These are phyloP conservation scores for Sporothrix phasma DNA, from an alignment of 2,329 filamentous ascomycete species.

Conservation along the genomic window DNA sequence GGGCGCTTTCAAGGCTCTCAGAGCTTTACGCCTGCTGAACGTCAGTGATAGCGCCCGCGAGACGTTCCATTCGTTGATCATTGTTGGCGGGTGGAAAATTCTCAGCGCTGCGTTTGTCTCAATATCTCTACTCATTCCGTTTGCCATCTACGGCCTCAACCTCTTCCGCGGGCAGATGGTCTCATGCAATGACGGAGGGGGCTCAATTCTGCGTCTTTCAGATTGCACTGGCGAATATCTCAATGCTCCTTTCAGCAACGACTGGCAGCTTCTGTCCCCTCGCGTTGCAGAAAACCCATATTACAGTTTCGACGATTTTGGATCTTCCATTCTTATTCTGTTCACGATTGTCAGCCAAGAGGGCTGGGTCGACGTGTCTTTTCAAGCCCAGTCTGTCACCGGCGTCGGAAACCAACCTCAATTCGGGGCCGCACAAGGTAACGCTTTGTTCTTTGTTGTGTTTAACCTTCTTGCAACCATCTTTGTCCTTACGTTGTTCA, in stretches of 20 bases:
- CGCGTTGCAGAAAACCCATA: conserved; percentile 71
- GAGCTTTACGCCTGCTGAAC: conserved; percentile 83
- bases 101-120: conserved; percentile 88
- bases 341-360: conserved; percentile 99
- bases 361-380: conserved; percentile 93
- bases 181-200: conserved; percentile 63
- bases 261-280: conserved; percentile 76
- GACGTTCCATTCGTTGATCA: conserved; percentile 93
- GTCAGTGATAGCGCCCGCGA: conserved; percentile 92
- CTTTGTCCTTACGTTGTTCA: conserved; percentile 93
- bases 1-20: conserved; percentile 91
- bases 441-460: conserved; percentile 86
- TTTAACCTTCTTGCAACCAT: conserved; percentile 96
- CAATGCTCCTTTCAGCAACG: conserved; percentile 58
- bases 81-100: conserved; percentile 90
- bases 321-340: conserved; percentile 85
- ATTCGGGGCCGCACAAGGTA: conserved; percentile 61
- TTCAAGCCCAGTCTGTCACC: conserved; percentile 70
- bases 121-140: conserved; percentile 85
- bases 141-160: conserved; percentile 91
- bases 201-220: conserved; percentile 47
- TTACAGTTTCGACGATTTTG: conserved; percentile 91
- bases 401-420: conserved; percentile 65
- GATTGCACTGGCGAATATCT: conserved; percentile 80
- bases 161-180: conserved; percentile 78